Percentiles rank a stretch among this genome's conserved stretches.
phyloP scores from a whole-genome alignment of 371 early-diverging fungal species.

The Batrachochytrium dendrobatidis region DNA sequence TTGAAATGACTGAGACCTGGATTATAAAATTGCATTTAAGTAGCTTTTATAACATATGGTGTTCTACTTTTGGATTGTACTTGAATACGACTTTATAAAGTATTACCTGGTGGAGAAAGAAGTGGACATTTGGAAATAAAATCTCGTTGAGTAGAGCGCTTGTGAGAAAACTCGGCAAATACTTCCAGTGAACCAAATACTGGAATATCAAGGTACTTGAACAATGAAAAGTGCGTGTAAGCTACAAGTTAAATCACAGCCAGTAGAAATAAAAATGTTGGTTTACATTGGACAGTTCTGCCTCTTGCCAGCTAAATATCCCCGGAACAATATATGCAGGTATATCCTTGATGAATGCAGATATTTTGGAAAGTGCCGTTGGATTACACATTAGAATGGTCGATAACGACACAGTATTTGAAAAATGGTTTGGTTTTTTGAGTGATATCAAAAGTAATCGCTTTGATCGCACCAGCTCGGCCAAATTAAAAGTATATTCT shows the following conservation, averaged over 20 bases:
- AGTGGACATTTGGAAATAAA: neutral
- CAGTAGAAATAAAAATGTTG: no score
- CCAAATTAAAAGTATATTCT: neutral
- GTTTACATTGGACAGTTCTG: neutral
- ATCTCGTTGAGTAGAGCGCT: neutral
- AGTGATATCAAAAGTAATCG: neutral
- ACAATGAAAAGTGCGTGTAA: no score
- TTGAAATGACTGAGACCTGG: neutral
- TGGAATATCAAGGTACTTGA: neutral
- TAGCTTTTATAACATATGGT: no score
- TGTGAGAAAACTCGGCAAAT: neutral
- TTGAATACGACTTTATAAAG: no score
- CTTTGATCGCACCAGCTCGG: neutral
- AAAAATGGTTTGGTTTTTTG: neutral
- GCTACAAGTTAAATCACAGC: no score
- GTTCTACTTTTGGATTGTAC: no score
- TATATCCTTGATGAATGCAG: neutral
- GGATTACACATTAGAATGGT: neutral
- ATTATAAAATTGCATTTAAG: no score
- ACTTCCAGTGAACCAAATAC: neutral
- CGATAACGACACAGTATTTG: neutral
- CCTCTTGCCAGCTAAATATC: neutral
- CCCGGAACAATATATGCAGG: neutral
- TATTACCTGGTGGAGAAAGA: no score
- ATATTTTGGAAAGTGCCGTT: neutral